Conservation (phyloP, 768 basidiomycete genomes). For the Amylocystis lapponica region DNA sequence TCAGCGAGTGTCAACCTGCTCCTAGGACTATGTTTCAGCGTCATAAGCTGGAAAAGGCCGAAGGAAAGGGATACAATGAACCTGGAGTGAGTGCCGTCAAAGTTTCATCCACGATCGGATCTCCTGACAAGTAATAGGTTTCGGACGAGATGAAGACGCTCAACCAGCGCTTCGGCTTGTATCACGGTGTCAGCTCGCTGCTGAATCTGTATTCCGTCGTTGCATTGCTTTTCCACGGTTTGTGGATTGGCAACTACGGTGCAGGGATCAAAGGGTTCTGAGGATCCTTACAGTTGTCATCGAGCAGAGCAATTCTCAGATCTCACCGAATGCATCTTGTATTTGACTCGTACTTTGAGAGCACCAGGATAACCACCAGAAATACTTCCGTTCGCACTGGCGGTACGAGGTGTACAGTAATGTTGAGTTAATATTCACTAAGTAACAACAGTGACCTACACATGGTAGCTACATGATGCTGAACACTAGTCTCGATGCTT, state of each 20-base stretch:
- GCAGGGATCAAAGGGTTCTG: too few relatives aligned
- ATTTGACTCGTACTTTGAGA: too few relatives aligned
- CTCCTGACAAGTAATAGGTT: conserved; percentile 7
- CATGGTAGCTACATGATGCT: too few relatives aligned
- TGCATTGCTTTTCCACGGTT: conserved; percentile 59
- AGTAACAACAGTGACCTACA: too few relatives aligned
- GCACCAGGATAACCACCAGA: too few relatives aligned
- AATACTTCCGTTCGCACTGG: too few relatives aligned
- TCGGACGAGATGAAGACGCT: conserved; percentile 33
- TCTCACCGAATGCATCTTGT: too few relatives aligned
- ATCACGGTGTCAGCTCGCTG: conserved; percentile 67
- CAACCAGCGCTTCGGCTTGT: conserved; percentile 56
- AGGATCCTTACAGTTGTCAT: too few relatives aligned
- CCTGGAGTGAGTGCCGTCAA: conserved; percentile 45
- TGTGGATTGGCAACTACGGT: conserved; percentile 61
- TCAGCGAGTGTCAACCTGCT: not conserved
- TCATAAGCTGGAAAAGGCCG: conserved; percentile 67
- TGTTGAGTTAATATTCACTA: too few relatives aligned
- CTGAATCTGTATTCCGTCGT: conserved; percentile 59
- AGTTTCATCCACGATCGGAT: conserved; percentile 3
- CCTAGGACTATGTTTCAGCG: conserved; percentile 70
- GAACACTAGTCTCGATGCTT: too few relatives aligned
- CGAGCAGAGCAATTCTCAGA: too few relatives aligned
- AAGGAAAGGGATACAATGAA: conserved; percentile 63
- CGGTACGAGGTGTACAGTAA: too few relatives aligned